Base-by-base conservation (phyloP, 176 grass and related monocot species). In the barley (Hordeum vulgare) region DNA sequence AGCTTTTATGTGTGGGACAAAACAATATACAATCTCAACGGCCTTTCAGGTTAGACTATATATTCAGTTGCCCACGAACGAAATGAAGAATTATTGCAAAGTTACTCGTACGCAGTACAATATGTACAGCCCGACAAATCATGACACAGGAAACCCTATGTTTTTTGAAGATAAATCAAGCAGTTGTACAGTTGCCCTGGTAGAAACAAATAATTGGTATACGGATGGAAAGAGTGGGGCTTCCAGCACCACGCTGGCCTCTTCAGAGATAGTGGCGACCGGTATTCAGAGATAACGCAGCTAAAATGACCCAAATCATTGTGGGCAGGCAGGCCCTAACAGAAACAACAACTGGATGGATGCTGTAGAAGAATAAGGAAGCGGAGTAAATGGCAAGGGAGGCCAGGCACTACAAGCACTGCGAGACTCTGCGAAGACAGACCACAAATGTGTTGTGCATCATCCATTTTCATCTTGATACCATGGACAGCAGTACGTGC, bases 321-420 rank as follows among this genome's bases (percentile, higher is more conserved):
- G 25, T 45, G 23, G n/a, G n/a, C n/a, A n/a, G 70, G 80, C 68
- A 18, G 9, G 74, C 51, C 54, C 56, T 36, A 76, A 76, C 61
- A 70, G 51, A 61, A 89, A 87, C 37, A 72, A 27, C 23, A 44
- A 49, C 44, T 61, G 53, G 75, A 62, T 53, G 41, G 75, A 62
- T 61, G 61, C 24, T 29, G 59, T 36, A 7, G 28, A 37, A 78
- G 47, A 64, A 82, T 78, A 90, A 86, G 79, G 36, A 74, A 18
- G 58, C 29, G 18, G 29, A 80, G 80, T 62, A 86, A 87, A 87
- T 74, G 53, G 7, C 84, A 87, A 78, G 60, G 23, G 61, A 74
- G 18, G 58, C 58, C 74, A 83, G 67, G 79, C 21, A 41, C 39
- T 3, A 41, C 39, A 8, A 81, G 35, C 74, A 64, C 60, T 83